phyloP scores from a whole-genome alignment of 2,329 filamentous ascomycete species.

The Juglanconis oblonga region DNA sequence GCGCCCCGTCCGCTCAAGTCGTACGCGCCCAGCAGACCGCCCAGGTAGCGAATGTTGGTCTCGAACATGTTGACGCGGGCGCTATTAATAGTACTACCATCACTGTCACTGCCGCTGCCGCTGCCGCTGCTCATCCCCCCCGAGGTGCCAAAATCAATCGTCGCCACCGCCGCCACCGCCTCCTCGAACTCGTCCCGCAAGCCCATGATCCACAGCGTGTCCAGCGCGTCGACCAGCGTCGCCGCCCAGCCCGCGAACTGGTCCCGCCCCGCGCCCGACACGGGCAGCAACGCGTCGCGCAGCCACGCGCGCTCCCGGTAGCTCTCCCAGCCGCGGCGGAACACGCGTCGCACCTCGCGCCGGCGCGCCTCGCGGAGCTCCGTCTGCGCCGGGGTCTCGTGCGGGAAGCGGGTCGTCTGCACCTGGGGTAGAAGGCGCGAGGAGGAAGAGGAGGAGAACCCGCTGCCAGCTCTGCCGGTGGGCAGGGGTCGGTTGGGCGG shows the following conservation, averaged over 20 bases:
- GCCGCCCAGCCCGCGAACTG: conserved; percentile 50
- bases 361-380: conserved; percentile 29
- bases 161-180: conserved; percentile 38
- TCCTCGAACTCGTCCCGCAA: conserved; percentile 46
- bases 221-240: conserved; percentile 50
- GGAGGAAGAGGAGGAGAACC: too few relatives aligned
- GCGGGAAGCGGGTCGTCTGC: conserved; percentile 31
- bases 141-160: conserved; percentile 41
- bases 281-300: conserved; percentile 45
- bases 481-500: conserved; percentile 26
- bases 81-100: too few relatives aligned
- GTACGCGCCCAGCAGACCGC: conserved; percentile 33
- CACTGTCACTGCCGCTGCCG: too few relatives aligned
- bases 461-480: too few relatives aligned
- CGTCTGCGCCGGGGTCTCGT: conserved; percentile 23
- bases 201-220: conserved; percentile 49
- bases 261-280: conserved; percentile 39
- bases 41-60: conserved; percentile 43
- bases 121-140: too few relatives aligned
- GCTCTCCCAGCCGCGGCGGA: conserved; percentile 38
- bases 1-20: conserved; percentile 33
- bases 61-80: conserved; percentile 40
- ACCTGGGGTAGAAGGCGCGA: conserved; percentile 29
- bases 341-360: conserved; percentile 31
- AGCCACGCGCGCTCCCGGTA: conserved; percentile 47